These are phyloP conservation scores for Xanthoconium stramineum DNA, from an alignment of 768 basidiomycete genomes.

Conservation along the genomic window DNA sequence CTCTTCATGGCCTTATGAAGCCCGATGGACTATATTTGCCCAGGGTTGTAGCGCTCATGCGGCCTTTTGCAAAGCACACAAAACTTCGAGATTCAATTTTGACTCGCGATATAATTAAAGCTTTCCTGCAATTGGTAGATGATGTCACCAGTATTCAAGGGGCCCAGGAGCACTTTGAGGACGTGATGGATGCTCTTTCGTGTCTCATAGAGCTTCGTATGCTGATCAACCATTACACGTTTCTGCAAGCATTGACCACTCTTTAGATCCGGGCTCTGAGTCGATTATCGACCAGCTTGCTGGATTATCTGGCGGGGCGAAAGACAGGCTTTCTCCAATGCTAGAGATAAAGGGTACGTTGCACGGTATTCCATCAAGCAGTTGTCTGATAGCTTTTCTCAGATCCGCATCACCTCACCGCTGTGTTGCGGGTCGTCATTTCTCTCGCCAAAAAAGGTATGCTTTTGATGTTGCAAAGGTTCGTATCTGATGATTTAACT, in stretches of 20 bases:
- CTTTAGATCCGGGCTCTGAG: background rate
- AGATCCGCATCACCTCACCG: conserved; percentile 5
- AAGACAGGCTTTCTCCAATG: conserved; percentile 1
- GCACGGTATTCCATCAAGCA: background rate
- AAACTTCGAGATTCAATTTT: background rate
- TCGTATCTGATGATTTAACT: background rate
- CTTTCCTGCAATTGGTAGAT: conserved; percentile 1
- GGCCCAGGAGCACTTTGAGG: conserved; percentile 2
- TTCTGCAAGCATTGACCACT: background rate
- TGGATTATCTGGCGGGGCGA: background rate
- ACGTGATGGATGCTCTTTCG: conserved; percentile 5
- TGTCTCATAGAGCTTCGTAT: conserved; percentile 2
- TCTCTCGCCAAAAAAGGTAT: conserved; percentile 1
- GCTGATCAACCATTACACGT: background rate
- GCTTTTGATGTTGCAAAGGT: background rate
- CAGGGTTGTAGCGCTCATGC: conserved; percentile 3
- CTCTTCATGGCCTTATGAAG: background rate
- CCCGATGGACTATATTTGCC: conserved; percentile 3
- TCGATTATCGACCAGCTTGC: background rate
- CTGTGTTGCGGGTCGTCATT: conserved; percentile 4
- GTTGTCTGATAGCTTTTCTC: background rate
- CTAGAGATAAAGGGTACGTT: background rate
- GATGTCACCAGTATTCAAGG: background rate
- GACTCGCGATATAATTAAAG: background rate
- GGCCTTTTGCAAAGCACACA: conserved; percentile 1